A percentile compares a stretch with the other conserved stretches of the same genome.
Conservation (phyloP, 176 grass and related monocot genomes). For the Carex littledalei region DNA sequence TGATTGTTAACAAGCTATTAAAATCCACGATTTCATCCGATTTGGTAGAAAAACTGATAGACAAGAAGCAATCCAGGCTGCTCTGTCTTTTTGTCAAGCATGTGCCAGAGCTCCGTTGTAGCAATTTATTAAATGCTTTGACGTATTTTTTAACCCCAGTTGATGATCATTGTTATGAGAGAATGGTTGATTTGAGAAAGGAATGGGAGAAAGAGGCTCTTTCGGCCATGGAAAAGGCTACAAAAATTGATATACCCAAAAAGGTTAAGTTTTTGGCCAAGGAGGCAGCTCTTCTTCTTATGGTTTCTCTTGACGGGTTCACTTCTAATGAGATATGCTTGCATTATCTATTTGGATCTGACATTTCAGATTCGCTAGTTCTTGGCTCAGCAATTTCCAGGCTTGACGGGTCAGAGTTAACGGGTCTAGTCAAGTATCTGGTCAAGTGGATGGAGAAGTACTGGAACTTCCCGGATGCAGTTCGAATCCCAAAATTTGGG, state of each 20-base stretch:
- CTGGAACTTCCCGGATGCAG: slow-evolving; percentile 35
- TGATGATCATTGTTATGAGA: slow-evolving; percentile 42
- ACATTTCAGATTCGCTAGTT: slow-evolving; percentile 44
- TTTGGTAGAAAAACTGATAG: slow-evolving; percentile 39
- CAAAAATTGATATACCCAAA: slow-evolving; percentile 21
- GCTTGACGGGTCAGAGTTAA: slow-evolving; percentile 62
- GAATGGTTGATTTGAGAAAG: slow-evolving; percentile 46
- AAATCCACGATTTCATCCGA: slow-evolving; percentile 22
- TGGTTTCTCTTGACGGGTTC: slow-evolving; percentile 70
- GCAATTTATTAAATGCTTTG: slow-evolving; percentile 48
- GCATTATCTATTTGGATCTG: slow-evolving; percentile 62
- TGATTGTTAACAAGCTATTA: slow-evolving; percentile 37
- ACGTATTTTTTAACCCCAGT: slow-evolving; percentile 52
- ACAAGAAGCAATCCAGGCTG: slow-evolving; percentile 28
- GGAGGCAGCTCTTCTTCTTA: slow-evolving; percentile 48
- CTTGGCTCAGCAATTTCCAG: slow-evolving; percentile 40
- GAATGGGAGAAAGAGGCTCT: slow-evolving; percentile 57
- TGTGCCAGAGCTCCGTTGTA: slow-evolving; percentile 46
- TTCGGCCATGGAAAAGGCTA: slow-evolving; percentile 36
- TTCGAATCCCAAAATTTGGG: background rate
- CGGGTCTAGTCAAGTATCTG: slow-evolving; percentile 50
- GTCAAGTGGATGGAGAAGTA: slow-evolving; percentile 77
- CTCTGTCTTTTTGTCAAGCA: slow-evolving; percentile 53
- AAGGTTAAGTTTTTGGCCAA: slow-evolving; percentile 17
- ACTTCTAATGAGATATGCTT: slow-evolving; percentile 62